A percentile compares a stretch with the other conserved stretches of the same genome.
Evolutionary conservation across 768 basidiomycete genomes (phyloP).

Genomic region (Trametes cinnabarina): DNA sequence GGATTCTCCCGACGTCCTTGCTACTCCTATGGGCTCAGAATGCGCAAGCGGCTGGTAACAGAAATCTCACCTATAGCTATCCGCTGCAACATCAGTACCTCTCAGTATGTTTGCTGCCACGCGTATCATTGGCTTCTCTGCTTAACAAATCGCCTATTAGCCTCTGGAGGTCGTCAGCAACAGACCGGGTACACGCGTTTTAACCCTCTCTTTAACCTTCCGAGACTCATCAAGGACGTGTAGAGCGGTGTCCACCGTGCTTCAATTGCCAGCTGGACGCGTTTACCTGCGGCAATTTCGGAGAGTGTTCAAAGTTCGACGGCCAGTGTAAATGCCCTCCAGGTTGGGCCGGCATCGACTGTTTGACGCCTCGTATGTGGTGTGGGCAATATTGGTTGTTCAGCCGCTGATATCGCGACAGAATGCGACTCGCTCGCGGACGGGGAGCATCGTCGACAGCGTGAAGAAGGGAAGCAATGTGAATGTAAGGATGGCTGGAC

Average conservation of each 20-base stretch:
- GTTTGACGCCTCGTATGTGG: conserved; percentile 81
- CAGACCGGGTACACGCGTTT: conserved; percentile 11
- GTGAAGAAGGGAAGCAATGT: conserved; percentile 74
- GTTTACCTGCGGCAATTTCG: conserved; percentile 91
- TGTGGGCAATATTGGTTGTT: neutral
- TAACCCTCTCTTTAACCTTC: too few species aligned
- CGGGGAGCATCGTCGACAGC: conserved; percentile 77
- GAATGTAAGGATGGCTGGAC: conserved; percentile 94
- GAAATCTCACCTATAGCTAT: conserved; percentile 2
- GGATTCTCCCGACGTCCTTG: conserved; percentile 9
- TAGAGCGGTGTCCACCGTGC: conserved; percentile 71
- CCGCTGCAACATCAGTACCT: conserved; percentile 7
- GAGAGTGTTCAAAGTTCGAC: conserved; percentile 85
- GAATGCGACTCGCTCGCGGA: conserved; percentile 95
- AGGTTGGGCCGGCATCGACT: conserved; percentile 98
- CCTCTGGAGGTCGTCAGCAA: conserved; percentile 12
- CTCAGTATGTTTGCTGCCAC: conserved; percentile 6
- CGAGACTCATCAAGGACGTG: neutral
- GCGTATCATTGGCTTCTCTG: neutral
- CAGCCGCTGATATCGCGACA: conserved; percentile 31
- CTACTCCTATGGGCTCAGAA: conserved; percentile 6
- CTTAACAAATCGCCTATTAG: neutral
- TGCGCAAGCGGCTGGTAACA: neutral
- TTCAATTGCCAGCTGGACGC: conserved; percentile 95
- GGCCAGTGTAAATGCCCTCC: conserved; percentile 96